These are phyloP conservation scores for Blastobotrys capitulatus DNA, from an alignment of 1,139 yeast genomes.

Conservation along the genomic window DNA sequence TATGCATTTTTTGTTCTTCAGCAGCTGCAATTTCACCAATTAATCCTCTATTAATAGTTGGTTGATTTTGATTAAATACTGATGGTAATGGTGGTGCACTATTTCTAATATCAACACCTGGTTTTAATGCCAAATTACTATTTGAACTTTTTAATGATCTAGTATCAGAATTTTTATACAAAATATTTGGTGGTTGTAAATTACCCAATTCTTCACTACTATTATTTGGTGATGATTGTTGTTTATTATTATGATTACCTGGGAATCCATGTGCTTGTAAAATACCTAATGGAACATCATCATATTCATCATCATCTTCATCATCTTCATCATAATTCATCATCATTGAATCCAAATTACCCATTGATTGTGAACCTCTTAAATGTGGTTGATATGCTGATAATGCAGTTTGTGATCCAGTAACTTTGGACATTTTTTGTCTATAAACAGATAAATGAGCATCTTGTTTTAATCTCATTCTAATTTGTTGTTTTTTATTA, in stretches of 20 bases:
- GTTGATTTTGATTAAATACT: constrained; percentile 24
- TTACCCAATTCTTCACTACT: constrained; percentile 14
- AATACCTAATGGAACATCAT: constrained; percentile 39
- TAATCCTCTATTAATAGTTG: constrained; percentile 31
- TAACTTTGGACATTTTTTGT: constrained; percentile 39
- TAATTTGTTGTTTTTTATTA: constrained; percentile 25
- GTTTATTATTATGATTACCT: constrained; percentile 12
- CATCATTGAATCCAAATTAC: constrained; percentile 11
- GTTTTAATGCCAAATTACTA: constrained; percentile 8
- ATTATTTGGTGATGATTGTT: constrained; percentile 21
- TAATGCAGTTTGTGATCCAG: constrained; percentile 30
- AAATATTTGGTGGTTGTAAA: constrained; percentile 12
- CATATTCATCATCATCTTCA: constrained; percentile 36
- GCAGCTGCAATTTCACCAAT: constrained; percentile 39
- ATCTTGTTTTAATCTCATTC: constrained; percentile 36
- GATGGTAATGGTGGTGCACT: constrained; percentile 23
- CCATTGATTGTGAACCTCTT: constrained; percentile 13
- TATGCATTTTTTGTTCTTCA: constrained; percentile 34
- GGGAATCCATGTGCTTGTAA: constrained; percentile 40
- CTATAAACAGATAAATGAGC: constrained; percentile 38
- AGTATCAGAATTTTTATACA: constrained; percentile 8
- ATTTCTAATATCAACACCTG: constrained; percentile 9
- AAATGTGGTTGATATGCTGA: constrained; percentile 15
- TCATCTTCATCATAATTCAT: constrained; percentile 26
- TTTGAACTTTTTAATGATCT: constrained; percentile 12